Base-by-base conservation (phyloP, 345 rosid genomes). In the Viola odorata region DNA sequence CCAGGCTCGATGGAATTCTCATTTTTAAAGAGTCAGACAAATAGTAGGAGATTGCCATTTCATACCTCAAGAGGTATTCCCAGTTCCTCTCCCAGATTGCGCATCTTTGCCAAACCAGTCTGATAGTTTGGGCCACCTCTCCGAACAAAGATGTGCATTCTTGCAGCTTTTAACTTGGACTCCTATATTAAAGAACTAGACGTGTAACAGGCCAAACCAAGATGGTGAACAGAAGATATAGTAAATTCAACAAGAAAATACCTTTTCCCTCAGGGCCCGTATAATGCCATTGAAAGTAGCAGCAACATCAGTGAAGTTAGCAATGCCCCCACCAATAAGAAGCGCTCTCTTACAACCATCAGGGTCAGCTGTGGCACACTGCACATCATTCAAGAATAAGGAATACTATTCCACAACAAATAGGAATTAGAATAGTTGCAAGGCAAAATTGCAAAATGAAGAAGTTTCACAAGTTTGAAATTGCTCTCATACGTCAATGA, bases 61-160 rank as follows among this genome's bases (percentile, higher is more conserved):
- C 54, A 47, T 84, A 89, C 96, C 96, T 92, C 96, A 8, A 92
- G 77, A 8, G 98, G 96, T 37, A 92, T 62, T 58, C 84, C 94
- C 3, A 92, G 82, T 70, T 92, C 96, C 66, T 89, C 89, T 54
- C 96, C 96, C 6, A 92, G 69, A 53, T 73, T 63, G 3, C 96
- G 88, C 96, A 92, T 92, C 82, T 77, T 87, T 36, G 85, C 82
- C 75, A 92, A 64, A 62, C 97, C 97, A 41, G 78, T 89, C 73
- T 92, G 97, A 70, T 92, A 92, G 75, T 89, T 89, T 6, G 97
- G 97, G 54, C 98, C 91, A 45, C 98, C 97, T 82, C 97, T 89
- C 66, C 97, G 81, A 57, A 89, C 98, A 54, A 76, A 92, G n/a
- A 89, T 69, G 77, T 90, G 82, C 96, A 92, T 89, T 81, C 98